Percentiles rank a stretch among this genome's conserved stretches.
Evolutionary conservation across 371 early-diverging fungal genomes (phyloP).

Genomic region (Mortierella sp.): DNA sequence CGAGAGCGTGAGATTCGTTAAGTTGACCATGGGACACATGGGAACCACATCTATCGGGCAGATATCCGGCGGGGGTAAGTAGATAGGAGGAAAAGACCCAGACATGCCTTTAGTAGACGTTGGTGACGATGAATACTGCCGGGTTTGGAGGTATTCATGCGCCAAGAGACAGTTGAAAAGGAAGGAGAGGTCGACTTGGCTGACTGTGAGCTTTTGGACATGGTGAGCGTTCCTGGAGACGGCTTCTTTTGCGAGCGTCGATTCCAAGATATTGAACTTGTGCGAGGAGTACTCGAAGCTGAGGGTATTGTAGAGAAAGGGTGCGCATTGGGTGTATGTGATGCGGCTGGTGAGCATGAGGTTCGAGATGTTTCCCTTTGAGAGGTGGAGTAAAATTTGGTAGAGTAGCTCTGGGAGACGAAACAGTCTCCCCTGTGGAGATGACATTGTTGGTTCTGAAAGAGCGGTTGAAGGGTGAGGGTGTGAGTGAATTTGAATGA

Average conservation of each 20-base stretch:
- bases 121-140: too few species aligned
- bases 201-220: constrained; percentile 9
- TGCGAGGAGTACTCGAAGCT: background rate
- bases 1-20: background rate
- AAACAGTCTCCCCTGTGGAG: background rate
- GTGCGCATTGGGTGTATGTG: background rate
- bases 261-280: background rate
- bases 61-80: background rate
- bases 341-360: background rate
- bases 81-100: background rate
- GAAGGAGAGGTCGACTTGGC: background rate
- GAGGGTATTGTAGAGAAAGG: background rate
- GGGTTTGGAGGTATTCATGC: background rate
- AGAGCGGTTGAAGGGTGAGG: background rate
- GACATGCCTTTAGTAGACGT: background rate
- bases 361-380: background rate
- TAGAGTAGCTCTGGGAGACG: background rate
- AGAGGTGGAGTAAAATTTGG: background rate
- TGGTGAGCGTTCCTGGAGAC: background rate
- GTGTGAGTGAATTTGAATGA: background rate
- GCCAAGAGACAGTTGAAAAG: background rate
- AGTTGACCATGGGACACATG: background rate
- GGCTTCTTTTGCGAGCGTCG: background rate
- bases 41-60: background rate
- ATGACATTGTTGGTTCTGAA: background rate